Percentiles rank a stretch among this genome's conserved stretches.
These are phyloP conservation scores for Globisporangium polare DNA, from an alignment of 352 stramenopile species.

Conservation along the genomic window DNA sequence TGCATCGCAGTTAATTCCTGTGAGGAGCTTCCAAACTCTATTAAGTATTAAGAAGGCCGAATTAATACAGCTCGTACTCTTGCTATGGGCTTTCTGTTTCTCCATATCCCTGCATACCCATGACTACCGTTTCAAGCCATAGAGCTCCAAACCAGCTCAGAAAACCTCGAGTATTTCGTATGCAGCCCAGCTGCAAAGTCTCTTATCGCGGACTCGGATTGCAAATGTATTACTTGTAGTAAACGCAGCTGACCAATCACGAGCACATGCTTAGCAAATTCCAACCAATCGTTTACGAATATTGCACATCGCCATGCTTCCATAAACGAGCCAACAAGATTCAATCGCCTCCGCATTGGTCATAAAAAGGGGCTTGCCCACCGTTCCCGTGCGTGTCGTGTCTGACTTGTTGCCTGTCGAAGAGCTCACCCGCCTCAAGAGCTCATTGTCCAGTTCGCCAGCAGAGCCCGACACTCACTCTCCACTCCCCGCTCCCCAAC, in stretches of 20 bases:
- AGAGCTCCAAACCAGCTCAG: too few relatives aligned
- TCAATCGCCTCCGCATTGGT: not conserved
- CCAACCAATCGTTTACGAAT: not conserved
- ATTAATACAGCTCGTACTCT: not conserved
- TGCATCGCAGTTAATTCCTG: not conserved
- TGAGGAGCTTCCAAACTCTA: not conserved
- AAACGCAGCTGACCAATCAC: too few relatives aligned
- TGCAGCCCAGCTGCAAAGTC: too few relatives aligned
- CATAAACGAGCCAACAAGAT: not conserved
- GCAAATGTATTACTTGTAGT: too few relatives aligned
- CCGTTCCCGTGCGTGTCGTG: not conserved
- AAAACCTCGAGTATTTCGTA: too few relatives aligned
- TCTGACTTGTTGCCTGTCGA: not conserved
- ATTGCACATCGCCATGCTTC: not conserved
- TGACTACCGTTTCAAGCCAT: too few relatives aligned
- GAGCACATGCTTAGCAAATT: too few relatives aligned
- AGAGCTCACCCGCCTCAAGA: not conserved
- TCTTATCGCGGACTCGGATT: too few relatives aligned
- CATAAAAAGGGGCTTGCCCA: not conserved
- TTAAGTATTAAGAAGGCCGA: not conserved
- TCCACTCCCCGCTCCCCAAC: not conserved
- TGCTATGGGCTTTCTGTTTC: not conserved
- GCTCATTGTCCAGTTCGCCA: slow-evolving; percentile 2
- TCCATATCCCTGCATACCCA: not conserved
- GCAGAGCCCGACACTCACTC: not conserved